Evolutionary conservation across 495 filamentous ascomycete genomes (phyloP).

Genomic region (Xylaria curta): DNA sequence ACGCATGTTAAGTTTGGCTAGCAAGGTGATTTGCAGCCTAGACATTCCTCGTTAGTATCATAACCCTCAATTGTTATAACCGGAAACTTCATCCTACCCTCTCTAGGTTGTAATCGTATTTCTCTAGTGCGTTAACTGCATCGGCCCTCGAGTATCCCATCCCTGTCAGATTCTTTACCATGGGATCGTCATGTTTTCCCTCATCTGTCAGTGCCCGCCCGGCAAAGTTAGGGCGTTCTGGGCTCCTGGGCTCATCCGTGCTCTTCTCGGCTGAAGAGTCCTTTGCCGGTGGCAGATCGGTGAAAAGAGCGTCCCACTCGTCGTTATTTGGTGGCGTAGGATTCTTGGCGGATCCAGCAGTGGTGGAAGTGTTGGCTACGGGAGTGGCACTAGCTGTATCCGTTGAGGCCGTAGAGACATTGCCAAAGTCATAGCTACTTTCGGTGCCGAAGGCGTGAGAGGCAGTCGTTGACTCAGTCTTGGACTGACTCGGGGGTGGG

Average conservation of each 20-base stretch:
- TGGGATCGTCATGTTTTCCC: conserved; percentile 86
- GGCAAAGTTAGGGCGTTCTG: conserved; percentile 49
- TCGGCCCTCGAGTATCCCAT: conserved; percentile 88
- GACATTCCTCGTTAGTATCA: conserved; percentile 39
- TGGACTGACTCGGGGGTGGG: conserved; percentile 60
- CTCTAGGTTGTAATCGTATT: conserved; percentile 93
- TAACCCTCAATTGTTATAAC: conserved; percentile 16
- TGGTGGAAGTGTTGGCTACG: conserved; percentile 46
- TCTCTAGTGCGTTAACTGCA: conserved; percentile 86
- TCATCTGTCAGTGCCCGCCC: conserved; percentile 72
- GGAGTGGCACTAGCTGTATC: conserved; percentile 61
- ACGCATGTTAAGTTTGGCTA: conserved; percentile 47
- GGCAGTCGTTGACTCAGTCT: conserved; percentile 51
- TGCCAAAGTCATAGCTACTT: conserved; percentile 57
- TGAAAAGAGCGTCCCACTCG: conserved; percentile 97
- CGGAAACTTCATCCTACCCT: conserved; percentile 67
- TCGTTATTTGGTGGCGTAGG: conserved; percentile 57
- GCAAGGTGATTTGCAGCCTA: conserved; percentile 58
- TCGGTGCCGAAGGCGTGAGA: conserved; percentile 51
- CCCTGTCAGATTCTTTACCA: conserved; percentile 84
- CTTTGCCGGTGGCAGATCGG: conserved; percentile 69
- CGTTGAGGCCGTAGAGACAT: conserved; percentile 48
- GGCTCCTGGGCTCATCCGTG: conserved; percentile 37
- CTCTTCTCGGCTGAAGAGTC: conserved; percentile 42
- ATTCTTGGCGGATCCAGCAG: conserved; percentile 42